Percentiles rank a stretch among this genome's conserved stretches.
Evolutionary conservation across 768 basidiomycete species (phyloP).

Genomic region (Suillus discolor): DNA sequence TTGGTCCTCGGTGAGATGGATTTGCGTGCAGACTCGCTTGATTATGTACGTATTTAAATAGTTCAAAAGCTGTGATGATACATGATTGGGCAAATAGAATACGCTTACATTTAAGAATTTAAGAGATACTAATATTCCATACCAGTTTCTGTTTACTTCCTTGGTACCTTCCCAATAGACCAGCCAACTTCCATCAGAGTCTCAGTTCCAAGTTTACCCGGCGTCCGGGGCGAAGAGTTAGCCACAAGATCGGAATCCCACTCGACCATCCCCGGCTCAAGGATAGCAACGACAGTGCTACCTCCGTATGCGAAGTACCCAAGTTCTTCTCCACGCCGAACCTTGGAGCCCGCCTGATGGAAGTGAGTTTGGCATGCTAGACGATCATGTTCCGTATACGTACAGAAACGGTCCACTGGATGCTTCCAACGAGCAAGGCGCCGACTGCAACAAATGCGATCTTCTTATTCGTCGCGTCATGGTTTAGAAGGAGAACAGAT

Average conservation of each 20-base stretch:
- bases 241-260: constrained; percentile 64
- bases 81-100: not conserved
- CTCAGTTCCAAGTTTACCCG: constrained; percentile 48
- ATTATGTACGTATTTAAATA: not conserved
- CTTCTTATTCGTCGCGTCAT: constrained; percentile 43
- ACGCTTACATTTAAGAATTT: not conserved
- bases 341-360: constrained; percentile 42
- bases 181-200: constrained; percentile 57
- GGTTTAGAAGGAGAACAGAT: constrained; percentile 55
- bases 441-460: constrained; percentile 78
- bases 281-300: constrained; percentile 66
- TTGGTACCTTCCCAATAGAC: constrained; percentile 26
- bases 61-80: not conserved
- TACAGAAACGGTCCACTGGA: constrained; percentile 57
- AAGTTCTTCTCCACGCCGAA: constrained; percentile 68
- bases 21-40: not conserved
- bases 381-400: constrained; percentile 4
- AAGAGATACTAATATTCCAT: not conserved
- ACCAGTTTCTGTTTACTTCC: not conserved
- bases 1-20: not conserved
- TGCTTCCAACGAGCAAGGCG: constrained; percentile 79
- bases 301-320: constrained; percentile 77
- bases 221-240: constrained; percentile 40
- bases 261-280: constrained; percentile 53
- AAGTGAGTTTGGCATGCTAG: not conserved